These are phyloP conservation scores for Alternaria viburni DNA, from an alignment of 2,329 filamentous ascomycete genomes.

Conservation along the genomic window DNA sequence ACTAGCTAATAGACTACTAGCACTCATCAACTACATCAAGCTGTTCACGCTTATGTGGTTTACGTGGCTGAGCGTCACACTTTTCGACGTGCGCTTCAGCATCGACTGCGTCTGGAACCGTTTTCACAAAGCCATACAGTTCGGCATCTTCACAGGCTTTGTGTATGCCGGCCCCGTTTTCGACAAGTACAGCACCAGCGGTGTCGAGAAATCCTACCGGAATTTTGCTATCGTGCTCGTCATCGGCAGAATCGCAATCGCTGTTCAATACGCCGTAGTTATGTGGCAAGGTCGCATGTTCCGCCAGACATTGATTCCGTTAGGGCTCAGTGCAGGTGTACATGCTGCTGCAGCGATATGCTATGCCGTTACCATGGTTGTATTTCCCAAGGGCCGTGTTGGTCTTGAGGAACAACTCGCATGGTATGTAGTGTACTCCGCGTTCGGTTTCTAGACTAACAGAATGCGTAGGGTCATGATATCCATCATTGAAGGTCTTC, in stretches of 20 bases:
- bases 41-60: constrained; percentile 68
- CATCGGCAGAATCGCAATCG: constrained; percentile 23
- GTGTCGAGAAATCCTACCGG: constrained; percentile 21
- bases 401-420: constrained; percentile 22
- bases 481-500: constrained; percentile 27
- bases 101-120: constrained; percentile 69
- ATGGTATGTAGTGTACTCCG: constrained; percentile 13
- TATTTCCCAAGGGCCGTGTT: constrained; percentile 17
- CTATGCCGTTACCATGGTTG: constrained; percentile 20
- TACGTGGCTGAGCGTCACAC: constrained; percentile 67
- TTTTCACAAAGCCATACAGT: constrained; percentile 64
- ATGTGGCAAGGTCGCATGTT: constrained; percentile 30
- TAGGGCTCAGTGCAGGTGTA: constrained; percentile 24
- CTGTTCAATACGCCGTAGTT: constrained; percentile 29
- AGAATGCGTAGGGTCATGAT: constrained; percentile 20
- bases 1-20: constrained; percentile 10
- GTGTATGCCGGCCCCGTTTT: constrained; percentile 61
- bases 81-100: constrained; percentile 71
- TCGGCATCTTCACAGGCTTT: constrained; percentile 70
- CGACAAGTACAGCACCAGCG: constrained; percentile 28
- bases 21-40: constrained; percentile 54
- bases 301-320: constrained; percentile 24
- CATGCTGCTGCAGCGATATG: constrained; percentile 18
- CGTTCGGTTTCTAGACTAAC: neutral
- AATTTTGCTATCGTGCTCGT: constrained; percentile 26